A percentile compares a stretch with the other conserved stretches of the same genome.
These are phyloP conservation scores for Starmerella cellae DNA, from an alignment of 805 yeast genomes.

Conservation along the genomic window DNA sequence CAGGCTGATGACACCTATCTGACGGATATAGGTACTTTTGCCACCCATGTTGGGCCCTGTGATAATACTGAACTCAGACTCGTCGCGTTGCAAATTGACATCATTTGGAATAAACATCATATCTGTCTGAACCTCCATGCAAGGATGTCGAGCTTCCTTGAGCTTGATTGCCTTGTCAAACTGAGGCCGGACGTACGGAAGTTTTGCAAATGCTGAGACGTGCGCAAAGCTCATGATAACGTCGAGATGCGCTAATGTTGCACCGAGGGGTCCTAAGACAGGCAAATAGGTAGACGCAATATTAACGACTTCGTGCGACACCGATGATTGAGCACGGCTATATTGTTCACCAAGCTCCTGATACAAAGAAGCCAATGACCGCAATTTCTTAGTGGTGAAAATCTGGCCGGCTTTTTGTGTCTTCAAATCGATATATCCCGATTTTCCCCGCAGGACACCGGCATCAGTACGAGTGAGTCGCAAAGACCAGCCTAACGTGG, in stretches of 20 bases:
- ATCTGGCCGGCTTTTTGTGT: slow-evolving; percentile 93
- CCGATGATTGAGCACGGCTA: slow-evolving; percentile 56
- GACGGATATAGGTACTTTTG: slow-evolving; percentile 67
- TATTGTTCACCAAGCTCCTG: slow-evolving; percentile 51
- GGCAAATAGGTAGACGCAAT: slow-evolving; percentile 74
- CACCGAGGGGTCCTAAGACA: slow-evolving; percentile 55
- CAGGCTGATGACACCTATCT: slow-evolving; percentile 53
- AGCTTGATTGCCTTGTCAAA: slow-evolving; percentile 44
- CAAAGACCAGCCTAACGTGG: slow-evolving; percentile 86
- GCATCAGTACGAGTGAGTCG: slow-evolving; percentile 84
- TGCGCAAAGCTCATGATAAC: slow-evolving; percentile 79
- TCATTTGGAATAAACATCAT: slow-evolving; percentile 85
- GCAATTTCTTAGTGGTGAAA: slow-evolving; percentile 62
- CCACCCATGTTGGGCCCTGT: slow-evolving; percentile 91
- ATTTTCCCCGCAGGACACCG: slow-evolving; percentile 50
- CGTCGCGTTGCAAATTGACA: slow-evolving; percentile 45
- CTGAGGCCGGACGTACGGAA: slow-evolving; percentile 63
- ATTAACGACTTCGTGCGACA: slow-evolving; percentile 69
- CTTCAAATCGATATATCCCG: slow-evolving; percentile 60
- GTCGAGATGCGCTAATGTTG: slow-evolving; percentile 60
- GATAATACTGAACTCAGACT: slow-evolving; percentile 61
- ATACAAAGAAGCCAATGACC: slow-evolving; percentile 46
- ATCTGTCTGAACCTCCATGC: slow-evolving; percentile 85
- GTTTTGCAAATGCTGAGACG: slow-evolving; percentile 68
- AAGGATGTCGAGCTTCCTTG: slow-evolving; percentile 83